phyloP scores from a whole-genome alignment of 1,284 basidiomycete genomes.

The Heliocybe sulcata region DNA sequence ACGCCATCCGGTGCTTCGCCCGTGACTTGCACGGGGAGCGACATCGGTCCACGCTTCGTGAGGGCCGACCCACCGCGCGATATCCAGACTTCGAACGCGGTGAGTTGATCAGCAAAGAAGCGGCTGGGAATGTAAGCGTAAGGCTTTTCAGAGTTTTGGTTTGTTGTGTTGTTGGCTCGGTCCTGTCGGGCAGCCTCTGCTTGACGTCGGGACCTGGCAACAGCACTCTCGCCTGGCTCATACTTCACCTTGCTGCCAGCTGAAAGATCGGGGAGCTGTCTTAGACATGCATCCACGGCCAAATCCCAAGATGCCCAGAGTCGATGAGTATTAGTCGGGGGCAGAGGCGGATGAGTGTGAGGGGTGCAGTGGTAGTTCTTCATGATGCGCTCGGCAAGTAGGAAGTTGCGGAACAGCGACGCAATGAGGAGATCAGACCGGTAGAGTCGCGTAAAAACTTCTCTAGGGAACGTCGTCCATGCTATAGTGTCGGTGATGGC shows the following conservation, averaged over 20 bases:
- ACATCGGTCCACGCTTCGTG: constrained; percentile 68
- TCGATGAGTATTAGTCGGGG: constrained; percentile 91
- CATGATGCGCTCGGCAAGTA: constrained; percentile 97
- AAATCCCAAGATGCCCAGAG: constrained; percentile 98
- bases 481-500: constrained; percentile 99
- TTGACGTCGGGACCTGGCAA: constrained; percentile 21
- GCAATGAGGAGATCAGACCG: constrained; percentile 95
- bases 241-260: constrained; percentile 37
- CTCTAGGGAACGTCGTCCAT: constrained; percentile 94
- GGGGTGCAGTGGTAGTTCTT: constrained; percentile 97
- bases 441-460: constrained; percentile 92
- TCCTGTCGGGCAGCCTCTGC: constrained; percentile 18
- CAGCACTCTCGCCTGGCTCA: constrained; percentile 23
- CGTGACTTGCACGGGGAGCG: constrained; percentile 42
- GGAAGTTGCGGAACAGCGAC: constrained; percentile 93
- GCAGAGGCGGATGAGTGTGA: constrained; percentile 87
- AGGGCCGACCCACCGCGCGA: constrained; percentile 82
- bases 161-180: constrained; percentile 12
- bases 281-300: constrained; percentile 92
- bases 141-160: constrained; percentile 37
- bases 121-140: constrained; percentile 81
- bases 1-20: constrained; percentile 12
- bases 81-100: constrained; percentile 98
- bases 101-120: constrained; percentile 96
- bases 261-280: constrained; percentile 88